Evolutionary conservation across 306 rosid genomes (phyloP).

Genomic region (Herpetospermum pedunculosum): DNA sequence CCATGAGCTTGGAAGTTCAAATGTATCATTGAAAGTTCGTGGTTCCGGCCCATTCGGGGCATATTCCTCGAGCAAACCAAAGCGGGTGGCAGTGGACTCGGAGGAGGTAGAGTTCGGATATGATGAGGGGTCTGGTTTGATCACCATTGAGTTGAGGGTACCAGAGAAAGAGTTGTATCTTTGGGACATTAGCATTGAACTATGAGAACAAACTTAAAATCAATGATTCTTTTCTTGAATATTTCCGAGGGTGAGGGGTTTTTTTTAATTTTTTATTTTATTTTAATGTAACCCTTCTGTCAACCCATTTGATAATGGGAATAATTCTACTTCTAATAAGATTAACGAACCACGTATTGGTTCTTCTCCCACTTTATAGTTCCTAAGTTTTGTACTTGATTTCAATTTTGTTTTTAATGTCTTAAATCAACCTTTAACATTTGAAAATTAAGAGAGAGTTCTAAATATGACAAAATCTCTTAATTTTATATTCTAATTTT

Average conservation of each 20-base stretch:
- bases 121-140: constrained; percentile 46
- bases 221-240: background rate
- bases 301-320: background rate
- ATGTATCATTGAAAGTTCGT: constrained; percentile 27
- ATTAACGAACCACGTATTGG: too few relatives aligned
- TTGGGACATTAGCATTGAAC: constrained; percentile 38
- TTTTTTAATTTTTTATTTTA: background rate
- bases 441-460: too few relatives aligned
- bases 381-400: too few relatives aligned
- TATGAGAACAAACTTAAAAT: background rate
- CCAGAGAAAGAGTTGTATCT: constrained; percentile 47
- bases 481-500: too few relatives aligned
- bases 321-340: background rate
- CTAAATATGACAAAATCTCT: too few relatives aligned
- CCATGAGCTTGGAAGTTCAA: constrained; percentile 16
- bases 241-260: background rate
- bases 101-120: constrained; percentile 38
- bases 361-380: too few relatives aligned
- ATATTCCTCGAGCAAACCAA: constrained; percentile 54
- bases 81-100: constrained; percentile 34
- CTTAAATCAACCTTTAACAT: too few relatives aligned
- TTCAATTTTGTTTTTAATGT: too few relatives aligned
- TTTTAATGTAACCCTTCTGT: background rate
- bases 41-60: constrained; percentile 68
- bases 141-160: constrained; percentile 39